Percentiles rank a stretch among this genome's conserved stretches.
Evolutionary conservation across 208 protist genomes (phyloP).

Genomic region (Trypanosoma melophagium): DNA sequence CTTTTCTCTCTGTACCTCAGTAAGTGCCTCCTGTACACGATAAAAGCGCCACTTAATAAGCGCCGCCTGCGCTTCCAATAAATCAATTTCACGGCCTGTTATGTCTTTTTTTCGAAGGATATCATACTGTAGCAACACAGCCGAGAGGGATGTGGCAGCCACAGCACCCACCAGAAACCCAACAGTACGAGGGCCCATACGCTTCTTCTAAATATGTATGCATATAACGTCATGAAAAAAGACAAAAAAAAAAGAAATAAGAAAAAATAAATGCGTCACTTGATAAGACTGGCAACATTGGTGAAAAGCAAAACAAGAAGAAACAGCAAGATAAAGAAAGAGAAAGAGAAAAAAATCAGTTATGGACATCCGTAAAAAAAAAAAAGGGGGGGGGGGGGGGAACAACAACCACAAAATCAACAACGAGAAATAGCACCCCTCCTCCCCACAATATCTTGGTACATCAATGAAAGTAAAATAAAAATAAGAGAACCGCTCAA

Average conservation of each 20-base stretch:
- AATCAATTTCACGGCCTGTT: constrained; percentile 36
- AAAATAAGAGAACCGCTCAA: too few species aligned
- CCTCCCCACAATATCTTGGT: neutral
- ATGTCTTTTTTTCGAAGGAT: constrained; percentile 35
- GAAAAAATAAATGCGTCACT: constrained; percentile 2
- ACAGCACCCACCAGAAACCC: constrained; percentile 46
- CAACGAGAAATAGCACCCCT: too few species aligned
- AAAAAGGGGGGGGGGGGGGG: neutral
- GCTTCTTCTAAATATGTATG: neutral
- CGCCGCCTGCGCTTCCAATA: constrained; percentile 25
- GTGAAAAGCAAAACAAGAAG: neutral
- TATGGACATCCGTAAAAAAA: neutral
- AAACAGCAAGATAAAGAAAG: neutral
- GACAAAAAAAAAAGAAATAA: constrained; percentile 17
- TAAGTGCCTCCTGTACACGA: constrained; percentile 26
- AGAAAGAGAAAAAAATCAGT: neutral
- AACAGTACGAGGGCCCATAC: constrained; percentile 50
- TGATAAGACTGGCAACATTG: neutral
- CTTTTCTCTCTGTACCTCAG: neutral
- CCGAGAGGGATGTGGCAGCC: constrained; percentile 18
- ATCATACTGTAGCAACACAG: constrained; percentile 42
- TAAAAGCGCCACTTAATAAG: constrained; percentile 32
- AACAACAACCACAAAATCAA: too few species aligned
- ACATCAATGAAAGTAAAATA: too few species aligned
- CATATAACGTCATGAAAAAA: neutral